Evolutionary conservation across 352 stramenopile genomes (phyloP).

Genomic region (Pythium sukuiense): DNA sequence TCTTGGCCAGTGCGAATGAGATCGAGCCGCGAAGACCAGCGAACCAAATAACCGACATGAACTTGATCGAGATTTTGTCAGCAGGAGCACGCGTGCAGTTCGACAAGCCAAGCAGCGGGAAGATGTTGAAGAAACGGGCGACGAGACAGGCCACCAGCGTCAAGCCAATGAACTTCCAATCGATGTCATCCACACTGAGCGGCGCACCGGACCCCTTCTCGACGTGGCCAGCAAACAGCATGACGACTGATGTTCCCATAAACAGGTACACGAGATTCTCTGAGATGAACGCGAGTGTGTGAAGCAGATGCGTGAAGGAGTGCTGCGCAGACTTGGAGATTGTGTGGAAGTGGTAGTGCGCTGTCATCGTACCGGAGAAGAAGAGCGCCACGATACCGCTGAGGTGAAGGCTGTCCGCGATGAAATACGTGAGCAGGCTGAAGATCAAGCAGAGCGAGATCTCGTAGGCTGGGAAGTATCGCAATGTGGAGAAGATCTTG

Average conservation of each 20-base stretch:
- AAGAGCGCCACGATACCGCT: conserved; percentile 94
- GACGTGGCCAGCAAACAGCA: conserved; percentile 75
- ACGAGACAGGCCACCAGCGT: conserved; percentile 71
- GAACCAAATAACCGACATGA: conserved; percentile 91
- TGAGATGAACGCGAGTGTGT: conserved; percentile 78
- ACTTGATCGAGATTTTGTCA: conserved; percentile 69
- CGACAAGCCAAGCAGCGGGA: conserved; percentile 69
- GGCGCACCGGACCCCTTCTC: conserved; percentile 56
- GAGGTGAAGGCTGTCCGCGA: conserved; percentile 73
- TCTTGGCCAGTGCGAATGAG: conserved; percentile 89
- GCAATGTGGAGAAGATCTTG: conserved; percentile 64
- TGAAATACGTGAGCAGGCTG: conserved; percentile 84
- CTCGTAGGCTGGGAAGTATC: conserved; percentile 84
- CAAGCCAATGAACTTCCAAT: conserved; percentile 79
- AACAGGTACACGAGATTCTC: conserved; percentile 88
- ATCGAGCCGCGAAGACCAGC: conserved; percentile 93
- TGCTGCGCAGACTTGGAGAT: conserved; percentile 81
- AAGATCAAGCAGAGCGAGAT: conserved; percentile 88
- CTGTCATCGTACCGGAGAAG: conserved; percentile 90
- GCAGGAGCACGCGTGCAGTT: conserved; percentile 58
- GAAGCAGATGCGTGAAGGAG: conserved; percentile 82
- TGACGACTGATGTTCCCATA: conserved; percentile 84
- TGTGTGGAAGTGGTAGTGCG: conserved; percentile 88
- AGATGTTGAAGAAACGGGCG: conserved; percentile 76
- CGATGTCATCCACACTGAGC: conserved; percentile 75